Base-by-base conservation (phyloP, 1,284 basidiomycete genomes). In the Malassezia caprae region DNA sequence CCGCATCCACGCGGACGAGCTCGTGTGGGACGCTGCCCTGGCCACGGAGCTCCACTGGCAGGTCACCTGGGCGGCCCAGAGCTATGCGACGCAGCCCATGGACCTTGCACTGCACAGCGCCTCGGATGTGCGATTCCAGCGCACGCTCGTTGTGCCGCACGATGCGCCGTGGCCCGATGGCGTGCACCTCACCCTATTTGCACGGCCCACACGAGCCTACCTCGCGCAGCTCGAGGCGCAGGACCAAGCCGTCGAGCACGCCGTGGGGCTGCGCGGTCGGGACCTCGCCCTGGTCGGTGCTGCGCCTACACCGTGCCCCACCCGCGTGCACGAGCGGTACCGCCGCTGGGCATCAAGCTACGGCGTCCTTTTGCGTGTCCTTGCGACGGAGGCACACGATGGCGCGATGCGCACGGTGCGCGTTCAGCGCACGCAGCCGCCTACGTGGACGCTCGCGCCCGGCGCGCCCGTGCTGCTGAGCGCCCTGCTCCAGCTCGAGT, bases 51-150 rank as follows among this genome's bases (percentile, higher is more conserved):
- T 48, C 15, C 52, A 54, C 21, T 30, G 47, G 28, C 52, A 51
- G 15, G 15, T 43, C 26, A n/a, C 21, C 19, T 40, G 15, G 37
- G 26, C 24, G 5, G 43, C 27, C 6, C 28, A 35, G 10, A 30
- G 24, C 23, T 54, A 43, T 17, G 51, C 51, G 2, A 47, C 45
- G 15, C 52, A 39, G 24, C 52, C 52, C 19, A 24, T 48, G 4
- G 8, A 39, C 13, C 15, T 30, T 1, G 27, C 27, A 13, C 43
- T 45, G 30, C 27, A 45, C 30, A 4, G 17, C 31, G 15, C 32
- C 19, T 1, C 31, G 27, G 28, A 39, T 10, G 23, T 26, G 32
- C 32, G 35, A 31, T 39, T 24, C 30, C 11, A 24, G 32, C 37
- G 24, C 44, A 30, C 32, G 32, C 21, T 43, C 8, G 28, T 35